Conservation (phyloP, 1,284 basidiomycete genomes). For the Vanrija humicola region DNA sequence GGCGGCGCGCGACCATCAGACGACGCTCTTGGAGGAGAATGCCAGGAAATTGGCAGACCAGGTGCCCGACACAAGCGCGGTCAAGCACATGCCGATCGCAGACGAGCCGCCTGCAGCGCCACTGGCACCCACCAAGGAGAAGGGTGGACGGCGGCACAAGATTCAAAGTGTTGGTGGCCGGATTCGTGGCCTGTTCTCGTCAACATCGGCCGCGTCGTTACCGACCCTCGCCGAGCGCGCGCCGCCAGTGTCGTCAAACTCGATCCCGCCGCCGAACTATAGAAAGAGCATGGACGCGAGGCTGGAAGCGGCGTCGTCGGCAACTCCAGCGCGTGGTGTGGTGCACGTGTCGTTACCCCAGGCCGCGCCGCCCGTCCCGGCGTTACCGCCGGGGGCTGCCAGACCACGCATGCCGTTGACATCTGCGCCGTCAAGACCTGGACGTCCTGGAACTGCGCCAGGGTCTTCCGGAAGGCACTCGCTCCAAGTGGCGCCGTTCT, state of each 20-base stretch:
- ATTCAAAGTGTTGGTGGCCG: slow-evolving; percentile 37
- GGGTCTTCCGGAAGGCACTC: too few relatives aligned
- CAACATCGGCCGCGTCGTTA: slow-evolving; percentile 17
- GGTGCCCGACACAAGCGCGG: background rate
- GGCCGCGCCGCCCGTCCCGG: too few relatives aligned
- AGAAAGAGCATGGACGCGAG: slow-evolving; percentile 2
- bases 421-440: background rate
- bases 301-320: background rate
- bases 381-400: too few relatives aligned
- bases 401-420: too few relatives aligned
- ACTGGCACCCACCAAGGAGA: slow-evolving; percentile 12
- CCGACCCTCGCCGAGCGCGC: slow-evolving; percentile 10
- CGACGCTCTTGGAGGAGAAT: slow-evolving; percentile 30
- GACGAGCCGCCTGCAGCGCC: slow-evolving; percentile 10
- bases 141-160: slow-evolving; percentile 19
- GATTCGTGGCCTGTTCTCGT: slow-evolving; percentile 36
- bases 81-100: background rate
- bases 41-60: slow-evolving; percentile 12
- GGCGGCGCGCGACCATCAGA: slow-evolving; percentile 34
- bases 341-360: too few relatives aligned
- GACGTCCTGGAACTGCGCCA: background rate
- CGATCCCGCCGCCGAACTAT: background rate
- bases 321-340: too few relatives aligned
- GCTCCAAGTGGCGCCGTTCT: too few relatives aligned
- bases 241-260: slow-evolving; percentile 16